phyloP scores from a whole-genome alignment of 73 alveolate genomes.

The Blepharisma japonicum region DNA sequence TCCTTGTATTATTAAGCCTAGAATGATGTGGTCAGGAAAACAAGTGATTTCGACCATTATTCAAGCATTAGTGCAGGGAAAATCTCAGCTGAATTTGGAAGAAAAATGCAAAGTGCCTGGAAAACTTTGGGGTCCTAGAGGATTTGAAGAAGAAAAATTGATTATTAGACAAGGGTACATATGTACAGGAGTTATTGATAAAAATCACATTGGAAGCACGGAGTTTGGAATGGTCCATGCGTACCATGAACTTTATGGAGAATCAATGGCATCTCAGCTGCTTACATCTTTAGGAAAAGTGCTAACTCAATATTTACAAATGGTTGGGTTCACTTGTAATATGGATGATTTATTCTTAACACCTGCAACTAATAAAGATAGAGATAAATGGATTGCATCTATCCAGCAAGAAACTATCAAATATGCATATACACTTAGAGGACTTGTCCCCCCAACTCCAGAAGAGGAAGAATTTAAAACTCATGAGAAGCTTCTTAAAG shows the following conservation, averaged over 20 bases:
- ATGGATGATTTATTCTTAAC: slow-evolving; percentile 89
- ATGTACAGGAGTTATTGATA: slow-evolving; percentile 86
- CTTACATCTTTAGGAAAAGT: slow-evolving; percentile 91
- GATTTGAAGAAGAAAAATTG: slow-evolving; percentile 62
- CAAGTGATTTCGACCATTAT: slow-evolving; percentile 82
- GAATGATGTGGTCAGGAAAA: slow-evolving; percentile 92
- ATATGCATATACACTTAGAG: slow-evolving; percentile 7
- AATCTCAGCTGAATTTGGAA: slow-evolving; percentile 67
- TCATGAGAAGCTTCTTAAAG: slow-evolving; percentile 50
- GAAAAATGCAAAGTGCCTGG: slow-evolving; percentile 80
- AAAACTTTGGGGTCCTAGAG: slow-evolving; percentile 75
- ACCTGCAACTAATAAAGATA: slow-evolving; percentile 66
- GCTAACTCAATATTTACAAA: slow-evolving; percentile 79
- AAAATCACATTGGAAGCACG: slow-evolving; percentile 92
- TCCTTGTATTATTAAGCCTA: slow-evolving; percentile 93
- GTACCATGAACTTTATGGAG: slow-evolving; percentile 94
- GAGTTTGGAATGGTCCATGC: slow-evolving; percentile 95
- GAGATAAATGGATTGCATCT: slow-evolving; percentile 78
- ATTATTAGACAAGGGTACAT: background rate
- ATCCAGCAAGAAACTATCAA: slow-evolving; percentile 77
- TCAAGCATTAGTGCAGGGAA: slow-evolving; percentile 68
- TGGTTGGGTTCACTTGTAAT: slow-evolving; percentile 95
- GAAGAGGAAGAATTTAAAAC: slow-evolving; percentile 21
- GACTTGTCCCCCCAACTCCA: background rate
- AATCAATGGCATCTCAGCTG: slow-evolving; percentile 89